These are phyloP conservation scores for Sapria himalayana DNA, from an alignment of 345 rosid species.

Conservation along the genomic window DNA sequence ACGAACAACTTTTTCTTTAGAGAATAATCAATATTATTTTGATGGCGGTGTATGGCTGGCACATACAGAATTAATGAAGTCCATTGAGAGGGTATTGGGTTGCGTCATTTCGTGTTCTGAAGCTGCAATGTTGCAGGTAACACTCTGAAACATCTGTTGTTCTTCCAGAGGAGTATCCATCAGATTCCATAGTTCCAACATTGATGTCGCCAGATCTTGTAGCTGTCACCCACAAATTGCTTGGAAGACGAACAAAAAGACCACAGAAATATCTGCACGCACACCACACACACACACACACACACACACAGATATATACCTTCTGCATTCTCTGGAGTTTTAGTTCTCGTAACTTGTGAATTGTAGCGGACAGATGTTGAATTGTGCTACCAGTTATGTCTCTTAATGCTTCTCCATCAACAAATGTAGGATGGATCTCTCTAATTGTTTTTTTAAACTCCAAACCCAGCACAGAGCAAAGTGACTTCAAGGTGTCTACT, in stretches of 20 bases:
- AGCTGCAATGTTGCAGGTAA: conserved; percentile 29
- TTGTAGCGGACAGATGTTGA: conserved; percentile 22
- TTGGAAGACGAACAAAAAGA: too few species aligned
- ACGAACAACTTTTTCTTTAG: neutral
- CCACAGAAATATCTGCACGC: too few species aligned
- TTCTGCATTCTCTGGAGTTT: conserved; percentile 78
- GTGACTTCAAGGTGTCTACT: conserved; percentile 21
- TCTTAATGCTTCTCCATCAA: conserved; percentile 29
- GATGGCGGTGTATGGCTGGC: neutral
- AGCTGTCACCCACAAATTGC: too few species aligned
- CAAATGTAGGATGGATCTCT: conserved; percentile 36
- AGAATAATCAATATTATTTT: neutral
- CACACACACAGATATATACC: conserved; percentile 34
- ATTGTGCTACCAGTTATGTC: conserved; percentile 41
- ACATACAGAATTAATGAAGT: conserved; percentile 33
- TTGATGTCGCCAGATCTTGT: conserved; percentile 28
- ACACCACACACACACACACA: too few species aligned
- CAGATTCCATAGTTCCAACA: conserved; percentile 56
- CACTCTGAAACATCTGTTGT: conserved; percentile 29
- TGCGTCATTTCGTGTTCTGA: conserved; percentile 34
- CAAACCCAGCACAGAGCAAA: conserved; percentile 60
- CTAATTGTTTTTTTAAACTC: conserved; percentile 33
- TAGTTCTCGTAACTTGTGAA: conserved; percentile 34
- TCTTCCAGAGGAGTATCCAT: conserved; percentile 47
- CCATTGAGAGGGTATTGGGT: conserved; percentile 31